Evolutionary conservation across 139 green algal genomes (phyloP), one percentile per base, ranked within the genome.

Genomic region (Haematococcus sp.): DNA sequence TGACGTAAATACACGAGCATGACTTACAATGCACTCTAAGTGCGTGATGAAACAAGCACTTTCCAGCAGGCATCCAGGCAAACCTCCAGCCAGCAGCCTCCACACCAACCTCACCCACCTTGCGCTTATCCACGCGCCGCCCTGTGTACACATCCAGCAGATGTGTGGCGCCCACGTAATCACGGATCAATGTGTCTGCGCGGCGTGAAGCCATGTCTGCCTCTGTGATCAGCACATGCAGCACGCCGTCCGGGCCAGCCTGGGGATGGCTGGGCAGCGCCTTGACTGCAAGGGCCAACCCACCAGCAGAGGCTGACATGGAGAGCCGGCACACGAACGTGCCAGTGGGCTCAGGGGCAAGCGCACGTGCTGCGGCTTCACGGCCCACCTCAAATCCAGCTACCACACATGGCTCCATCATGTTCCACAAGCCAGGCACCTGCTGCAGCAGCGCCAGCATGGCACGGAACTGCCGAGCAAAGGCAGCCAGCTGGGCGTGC

Each of bases 81-180:
- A n/a, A 11, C 52, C 20, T 13, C 22, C 15, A 20, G 4, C 22
- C 52, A 28, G 9, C 22, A 25, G 52, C 52, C 9, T 9, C 11
- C 4, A 13, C 9, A 13, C 52, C 20, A 28, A 28, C 52, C 20
- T 23, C 16, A n/a, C 58, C 34, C 35, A 79, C 73, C 68, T 79
- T 79, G 49, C 73, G 49, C 61, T 79, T 79, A 32, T 79, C 73
- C 23, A 79, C 63, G 4, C 73, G 49, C 44, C 72, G 73, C 20
- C 56, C 22, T 9, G 34, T 79, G 73, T 79, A 79, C 44, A 79
- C 33, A n/a, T 79, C 73, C 61, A 79, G 61, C 9, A 79, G 63
- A 32, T 79, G 73, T 27, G 33, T 55, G 27, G 73, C 73, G 27
- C 63, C 60, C 16, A 63, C 59, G 27, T 59, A 73, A 32, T 79